Base-by-base conservation (phyloP, 352 stramenopile species). In the Phytopythium litorale region DNA sequence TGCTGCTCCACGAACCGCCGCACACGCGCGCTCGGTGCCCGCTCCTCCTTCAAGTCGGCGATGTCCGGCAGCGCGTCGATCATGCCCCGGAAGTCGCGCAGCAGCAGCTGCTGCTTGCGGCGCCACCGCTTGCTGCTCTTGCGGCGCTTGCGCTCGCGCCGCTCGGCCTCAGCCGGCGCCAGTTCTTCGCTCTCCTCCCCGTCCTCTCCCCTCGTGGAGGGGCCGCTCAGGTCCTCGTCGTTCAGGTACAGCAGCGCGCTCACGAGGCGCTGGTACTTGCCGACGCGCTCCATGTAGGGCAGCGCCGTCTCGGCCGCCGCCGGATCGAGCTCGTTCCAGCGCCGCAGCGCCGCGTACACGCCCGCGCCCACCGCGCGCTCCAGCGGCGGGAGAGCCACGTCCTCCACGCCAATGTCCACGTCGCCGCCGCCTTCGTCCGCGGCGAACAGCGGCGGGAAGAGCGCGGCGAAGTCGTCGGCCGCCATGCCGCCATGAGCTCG, bases 251-350 rank as follows among this genome's bases (percentile, higher is more conserved):
- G 54, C 19, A 79, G 56, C 54, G 82, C 68, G 40, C 69, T 68
- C 65, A 76, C 78, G 23, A 89, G 75, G 6, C 73, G 69, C 18
- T 83, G 81, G 60, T 90, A 88, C 49, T 79, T 80, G 46, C 75
- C 75, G 13, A 89, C 55, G 37, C 81, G 72, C 55, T 91, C 78
- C 18, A 72, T 60, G 62, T 89, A 89, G 12, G 68, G 42, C 66
- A 90, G 66, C 33, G 77, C 71, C 32, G 74, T 63, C 54, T 92
- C 83, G 21, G 70, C 68, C 3, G 71, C 52, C 1, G 74, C 81
- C 13, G 76, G 70, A 46, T 87, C 70, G 42, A 75, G 61, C 42
- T 71, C 68, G 62, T 92, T 92, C 83, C 83, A 92, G 48, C 64
- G 73, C 42, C 70, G 70, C 32, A 92, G 66, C 18, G 81, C 81